These are phyloP conservation scores for Emydomyces testavorans DNA, from an alignment of 2,329 filamentous ascomycete species.

Conservation along the genomic window DNA sequence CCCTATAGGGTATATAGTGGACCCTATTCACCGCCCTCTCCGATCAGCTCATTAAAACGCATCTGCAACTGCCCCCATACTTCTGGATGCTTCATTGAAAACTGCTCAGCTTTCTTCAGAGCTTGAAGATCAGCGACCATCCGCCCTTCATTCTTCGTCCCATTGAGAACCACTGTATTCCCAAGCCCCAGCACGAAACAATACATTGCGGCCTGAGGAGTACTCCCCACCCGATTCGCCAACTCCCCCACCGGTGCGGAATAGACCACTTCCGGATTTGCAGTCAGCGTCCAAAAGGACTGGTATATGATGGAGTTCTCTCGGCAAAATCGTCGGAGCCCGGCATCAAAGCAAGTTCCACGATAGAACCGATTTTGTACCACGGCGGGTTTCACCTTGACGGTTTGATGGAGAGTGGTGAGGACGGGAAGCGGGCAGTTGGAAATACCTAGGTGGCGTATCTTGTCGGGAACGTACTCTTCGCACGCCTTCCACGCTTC, in stretches of 20 bases:
- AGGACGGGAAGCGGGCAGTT: constrained; percentile 55
- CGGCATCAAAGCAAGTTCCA: constrained; percentile 47
- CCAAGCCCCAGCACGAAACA: constrained; percentile 44
- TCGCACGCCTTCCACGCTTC: constrained; percentile 57
- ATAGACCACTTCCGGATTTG: constrained; percentile 43
- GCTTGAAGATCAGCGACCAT: constrained; percentile 45
- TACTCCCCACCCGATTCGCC: constrained; percentile 34
- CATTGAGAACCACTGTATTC: constrained; percentile 43
- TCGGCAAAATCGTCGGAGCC: constrained; percentile 47
- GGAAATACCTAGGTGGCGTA: constrained; percentile 62
- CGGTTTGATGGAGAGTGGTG: constrained; percentile 39
- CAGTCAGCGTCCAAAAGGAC: constrained; percentile 51
- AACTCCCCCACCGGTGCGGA: constrained; percentile 41
- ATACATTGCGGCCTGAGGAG: constrained; percentile 43
- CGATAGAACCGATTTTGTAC: constrained; percentile 67
- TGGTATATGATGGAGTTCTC: constrained; percentile 46
- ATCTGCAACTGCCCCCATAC: constrained; percentile 41
- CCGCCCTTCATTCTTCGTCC: constrained; percentile 42
- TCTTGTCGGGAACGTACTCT: constrained; percentile 51
- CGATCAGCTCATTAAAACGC: constrained; percentile 38
- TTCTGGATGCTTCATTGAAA: constrained; percentile 36
- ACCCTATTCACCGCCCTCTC: no score
- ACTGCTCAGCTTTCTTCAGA: constrained; percentile 32
- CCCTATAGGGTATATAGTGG: no score
- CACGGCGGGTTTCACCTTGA: constrained; percentile 45